phyloP scores from a whole-genome alignment of 129 eudicot genomes.

The Flaveria brownii region DNA sequence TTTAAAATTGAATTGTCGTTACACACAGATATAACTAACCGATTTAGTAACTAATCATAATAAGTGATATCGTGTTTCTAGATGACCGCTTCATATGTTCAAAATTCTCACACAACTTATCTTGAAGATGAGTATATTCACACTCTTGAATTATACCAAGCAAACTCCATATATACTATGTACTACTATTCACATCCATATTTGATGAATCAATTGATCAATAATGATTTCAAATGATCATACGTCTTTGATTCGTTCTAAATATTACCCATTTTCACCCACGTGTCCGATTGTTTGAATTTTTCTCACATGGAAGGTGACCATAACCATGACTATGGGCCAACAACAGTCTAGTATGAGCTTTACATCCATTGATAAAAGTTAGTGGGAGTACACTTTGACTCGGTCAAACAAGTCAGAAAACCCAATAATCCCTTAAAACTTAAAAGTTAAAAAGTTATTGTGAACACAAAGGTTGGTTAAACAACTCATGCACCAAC shows the following conservation, averaged over 20 bases:
- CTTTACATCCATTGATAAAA: constrained; percentile 41
- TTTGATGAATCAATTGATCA: no score
- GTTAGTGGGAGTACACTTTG: constrained; percentile 41
- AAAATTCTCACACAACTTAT: not conserved
- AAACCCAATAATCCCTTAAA: constrained; percentile 22
- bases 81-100: not conserved
- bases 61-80: no score
- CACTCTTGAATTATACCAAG: not conserved
- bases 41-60: no score
- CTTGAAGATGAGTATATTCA: no score
- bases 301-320: no score
- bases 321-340: constrained; percentile 20
- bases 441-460: constrained; percentile 1
- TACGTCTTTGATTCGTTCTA: no score
- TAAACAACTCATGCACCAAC: constrained; percentile 13
- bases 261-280: no score
- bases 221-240: no score
- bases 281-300: no score
- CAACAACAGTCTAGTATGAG: constrained; percentile 28
- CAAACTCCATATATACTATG: not conserved
- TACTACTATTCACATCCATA: not conserved
- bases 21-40: no score
- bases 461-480: constrained; percentile 20
- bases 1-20: no score
- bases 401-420: constrained; percentile 37